A percentile compares a stretch with the other conserved stretches of the same genome.
Evolutionary conservation across 208 protist species (phyloP).

Genomic region (Trypanosoma brucei): DNA sequence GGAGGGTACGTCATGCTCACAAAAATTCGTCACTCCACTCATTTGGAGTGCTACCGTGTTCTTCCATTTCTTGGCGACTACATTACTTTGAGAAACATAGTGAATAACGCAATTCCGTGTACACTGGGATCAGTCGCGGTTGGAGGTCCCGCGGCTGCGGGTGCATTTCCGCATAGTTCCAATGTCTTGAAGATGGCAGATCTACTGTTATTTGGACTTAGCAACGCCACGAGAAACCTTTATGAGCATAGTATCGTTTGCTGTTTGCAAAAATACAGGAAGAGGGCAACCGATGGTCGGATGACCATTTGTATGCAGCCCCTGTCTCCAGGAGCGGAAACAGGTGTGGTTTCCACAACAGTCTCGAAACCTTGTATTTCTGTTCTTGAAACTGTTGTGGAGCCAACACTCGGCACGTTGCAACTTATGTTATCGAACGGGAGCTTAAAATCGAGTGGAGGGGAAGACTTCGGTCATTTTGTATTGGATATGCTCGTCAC

Average conservation of each 20-base stretch:
- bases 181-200: background rate
- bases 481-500: conserved; percentile 14
- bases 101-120: conserved; percentile 1
- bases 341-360: background rate
- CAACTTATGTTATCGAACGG: conserved; percentile 1
- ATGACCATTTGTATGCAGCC: conserved; percentile 3
- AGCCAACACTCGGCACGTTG: conserved; percentile 19
- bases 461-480: conserved; percentile 1
- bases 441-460: background rate
- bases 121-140: no score
- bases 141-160: background rate
- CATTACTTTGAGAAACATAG: background rate
- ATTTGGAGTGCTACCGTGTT: conserved; percentile 17
- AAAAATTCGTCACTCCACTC: conserved; percentile 11
- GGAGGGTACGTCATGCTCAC: conserved; percentile 25
- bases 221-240: background rate
- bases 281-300: background rate
- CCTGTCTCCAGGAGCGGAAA: background rate
- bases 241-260: conserved; percentile 1
- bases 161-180: no score
- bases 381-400: conserved; percentile 17
- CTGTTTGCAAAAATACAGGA: conserved; percentile 3
- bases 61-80: conserved; percentile 22
- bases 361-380: conserved; percentile 1
- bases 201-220: conserved; percentile 8